Evolutionary conservation across 2,329 filamentous ascomycete genomes (phyloP).

Genomic region (Zasmidium angulare): DNA sequence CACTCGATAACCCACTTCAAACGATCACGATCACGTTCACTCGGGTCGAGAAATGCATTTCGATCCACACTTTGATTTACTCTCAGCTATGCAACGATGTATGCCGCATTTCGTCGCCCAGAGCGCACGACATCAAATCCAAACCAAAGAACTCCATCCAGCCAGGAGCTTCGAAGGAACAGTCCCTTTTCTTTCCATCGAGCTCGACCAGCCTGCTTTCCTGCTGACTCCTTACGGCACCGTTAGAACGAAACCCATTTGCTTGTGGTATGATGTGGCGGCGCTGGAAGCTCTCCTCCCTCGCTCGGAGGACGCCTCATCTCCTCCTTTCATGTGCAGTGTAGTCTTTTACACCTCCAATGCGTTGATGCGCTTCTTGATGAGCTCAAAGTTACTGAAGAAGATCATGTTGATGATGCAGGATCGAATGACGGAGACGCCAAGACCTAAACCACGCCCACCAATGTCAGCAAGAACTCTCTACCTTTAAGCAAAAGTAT

Average conservation of each 20-base stretch:
- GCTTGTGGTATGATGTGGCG: too few species aligned
- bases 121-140: too few species aligned
- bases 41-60: too few species aligned
- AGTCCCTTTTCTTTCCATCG: too few species aligned
- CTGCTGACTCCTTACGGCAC: too few species aligned
- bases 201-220: neutral
- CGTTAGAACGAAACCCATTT: too few species aligned
- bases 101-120: too few species aligned
- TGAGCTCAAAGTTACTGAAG: slow-evolving; percentile 83
- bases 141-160: neutral
- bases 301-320: neutral
- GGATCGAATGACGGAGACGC: slow-evolving; percentile 78
- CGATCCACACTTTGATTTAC: too few species aligned
- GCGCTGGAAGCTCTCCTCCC: too few species aligned
- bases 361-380: slow-evolving; percentile 61
- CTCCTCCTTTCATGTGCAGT: neutral
- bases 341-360: slow-evolving; percentile 26
- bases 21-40: too few species aligned
- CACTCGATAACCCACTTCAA: too few species aligned
- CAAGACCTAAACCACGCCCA: slow-evolving; percentile 48
- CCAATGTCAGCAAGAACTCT: neutral
- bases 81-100: too few species aligned
- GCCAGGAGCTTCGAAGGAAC: neutral
- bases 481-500: neutral
- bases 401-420: slow-evolving; percentile 85